Base-by-base conservation (phyloP, 352 stramenopile species). In the Peronospora belbahrii region DNA sequence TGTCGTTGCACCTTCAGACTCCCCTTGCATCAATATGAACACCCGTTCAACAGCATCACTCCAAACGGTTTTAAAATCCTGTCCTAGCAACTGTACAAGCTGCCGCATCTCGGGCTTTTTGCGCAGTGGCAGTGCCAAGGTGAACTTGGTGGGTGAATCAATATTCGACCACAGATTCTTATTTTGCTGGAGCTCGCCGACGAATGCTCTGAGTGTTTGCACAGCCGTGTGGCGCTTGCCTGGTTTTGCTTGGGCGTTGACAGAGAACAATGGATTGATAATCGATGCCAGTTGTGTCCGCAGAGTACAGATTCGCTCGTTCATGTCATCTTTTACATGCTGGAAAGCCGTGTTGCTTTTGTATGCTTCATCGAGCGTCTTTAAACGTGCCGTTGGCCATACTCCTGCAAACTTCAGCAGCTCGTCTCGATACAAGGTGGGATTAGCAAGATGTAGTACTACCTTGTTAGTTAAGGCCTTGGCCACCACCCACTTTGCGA, bases 21-120 rank as follows among this genome's bases (percentile, higher is more conserved):
- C 23, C 2, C 28, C 20, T 36, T 53, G 46, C 60, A 66, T 69
- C 17, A 59, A 19, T 32, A 11, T 13, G 32, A 69, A 69, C 3
- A 69, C 56, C 5, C 56, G 42, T 25, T 66, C 46, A 4, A 68
- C 34, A 2, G 58, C 51, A 10, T 67, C 54, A 18, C 35, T 6
- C 62, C 62, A 71, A 2, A 71, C 49, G 18, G 28, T 39, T 37
- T 56, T 54, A 0, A 65, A 39, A 8, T 62, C 39, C 10, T 36
- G 44, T 0, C 55, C 54, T 2, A 71, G 38, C 7, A 67, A 10
- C 13, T 56, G 39, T 13, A 68, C 25, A 34, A 71, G 34, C 15
- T 65, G 48, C 36, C 51, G 48, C 62, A 71, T 68, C 32, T 71
- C 53, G 8, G 25, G 35, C 43, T 71, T 71, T 5, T 57, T 65